These are phyloP conservation scores for Globisporangium nodosum DNA, from an alignment of 352 stramenopile species.

Conservation along the genomic window DNA sequence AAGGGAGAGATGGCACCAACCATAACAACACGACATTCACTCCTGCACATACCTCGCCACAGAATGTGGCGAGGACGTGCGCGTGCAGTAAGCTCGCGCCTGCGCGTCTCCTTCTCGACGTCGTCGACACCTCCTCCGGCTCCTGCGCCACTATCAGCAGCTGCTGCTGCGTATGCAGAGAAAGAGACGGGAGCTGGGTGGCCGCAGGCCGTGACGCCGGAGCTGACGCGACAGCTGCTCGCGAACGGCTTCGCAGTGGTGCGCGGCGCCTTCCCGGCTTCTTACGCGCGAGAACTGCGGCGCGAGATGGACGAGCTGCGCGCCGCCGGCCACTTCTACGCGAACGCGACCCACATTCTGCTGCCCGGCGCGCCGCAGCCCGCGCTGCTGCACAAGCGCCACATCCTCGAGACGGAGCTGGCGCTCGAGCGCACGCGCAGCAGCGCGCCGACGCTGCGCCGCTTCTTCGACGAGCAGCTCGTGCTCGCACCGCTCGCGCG, in stretches of 20 bases:
- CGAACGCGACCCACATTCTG: slow-evolving; percentile 77
- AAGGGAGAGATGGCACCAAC: too few relatives aligned
- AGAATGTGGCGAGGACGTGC: too few relatives aligned
- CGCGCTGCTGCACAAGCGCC: slow-evolving; percentile 65
- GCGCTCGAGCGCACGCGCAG: slow-evolving; percentile 30
- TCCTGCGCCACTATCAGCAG: neutral
- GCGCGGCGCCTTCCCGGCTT: slow-evolving; percentile 32
- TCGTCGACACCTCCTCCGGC: neutral
- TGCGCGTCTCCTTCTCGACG: neutral
- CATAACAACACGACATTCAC: too few relatives aligned
- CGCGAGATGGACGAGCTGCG: slow-evolving; percentile 49
- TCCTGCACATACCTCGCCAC: too few relatives aligned
- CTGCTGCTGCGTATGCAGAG: neutral
- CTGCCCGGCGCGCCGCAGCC: slow-evolving; percentile 23
- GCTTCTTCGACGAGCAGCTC: slow-evolving; percentile 57
- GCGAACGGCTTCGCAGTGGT: slow-evolving; percentile 52
- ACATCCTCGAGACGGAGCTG: slow-evolving; percentile 82
- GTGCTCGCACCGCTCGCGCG: slow-evolving; percentile 37
- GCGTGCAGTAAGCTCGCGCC: neutral
- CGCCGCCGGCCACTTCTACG: slow-evolving; percentile 45
- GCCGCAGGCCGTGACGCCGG: slow-evolving; percentile 23
- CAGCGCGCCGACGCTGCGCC: slow-evolving; percentile 35
- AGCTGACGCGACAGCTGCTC: slow-evolving; percentile 25
- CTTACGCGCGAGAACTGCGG: slow-evolving; percentile 38
- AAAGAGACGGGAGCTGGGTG: slow-evolving; percentile 11